Conservation (phyloP, 108 stramenopile genomes). For the Thalassiosira profunda region DNA sequence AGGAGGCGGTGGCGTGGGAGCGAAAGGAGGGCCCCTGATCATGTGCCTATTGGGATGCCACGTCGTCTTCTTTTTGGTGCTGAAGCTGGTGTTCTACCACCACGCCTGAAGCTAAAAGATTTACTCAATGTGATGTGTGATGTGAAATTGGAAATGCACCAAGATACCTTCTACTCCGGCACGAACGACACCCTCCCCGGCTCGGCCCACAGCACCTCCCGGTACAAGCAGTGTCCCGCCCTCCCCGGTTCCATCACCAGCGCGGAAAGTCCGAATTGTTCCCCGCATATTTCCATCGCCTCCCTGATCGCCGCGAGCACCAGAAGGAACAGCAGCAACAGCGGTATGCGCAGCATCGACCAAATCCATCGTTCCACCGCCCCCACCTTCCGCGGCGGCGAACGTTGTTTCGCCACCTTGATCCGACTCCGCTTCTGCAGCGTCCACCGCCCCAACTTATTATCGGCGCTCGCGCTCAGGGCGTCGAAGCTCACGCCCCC, state of each 20-base stretch:
- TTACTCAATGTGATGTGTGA: too few species aligned
- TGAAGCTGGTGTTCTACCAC: slow-evolving; percentile 80
- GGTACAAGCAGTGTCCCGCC: slow-evolving; percentile 33
- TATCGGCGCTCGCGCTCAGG: slow-evolving; percentile 80
- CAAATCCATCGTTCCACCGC: slow-evolving; percentile 25
- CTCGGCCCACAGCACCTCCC: slow-evolving; percentile 55
- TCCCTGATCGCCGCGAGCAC: slow-evolving; percentile 24
- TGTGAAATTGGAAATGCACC: too few species aligned
- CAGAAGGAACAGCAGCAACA: slow-evolving; percentile 13
- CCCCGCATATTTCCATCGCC: slow-evolving; percentile 25
- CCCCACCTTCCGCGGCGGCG: not conserved
- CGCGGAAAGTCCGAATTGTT: slow-evolving; percentile 22
- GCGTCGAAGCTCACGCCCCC: slow-evolving; percentile 71
- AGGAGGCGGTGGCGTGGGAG: not conserved
- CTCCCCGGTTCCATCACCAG: slow-evolving; percentile 29
- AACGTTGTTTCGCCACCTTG: not conserved
- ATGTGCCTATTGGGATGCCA: slow-evolving; percentile 72
- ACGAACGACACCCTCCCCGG: slow-evolving; percentile 37
- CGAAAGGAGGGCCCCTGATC: slow-evolving; percentile 67
- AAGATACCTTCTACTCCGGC: slow-evolving; percentile 26
- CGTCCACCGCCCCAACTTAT: slow-evolving; percentile 70
- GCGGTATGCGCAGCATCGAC: slow-evolving; percentile 16
- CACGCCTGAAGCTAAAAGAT: slow-evolving; percentile 11
- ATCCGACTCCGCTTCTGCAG: slow-evolving; percentile 50
- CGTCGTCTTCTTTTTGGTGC: slow-evolving; percentile 67